These are phyloP conservation scores for Pleurotus tuber-regium DNA, from an alignment of 768 basidiomycete species.

Conservation along the genomic window DNA sequence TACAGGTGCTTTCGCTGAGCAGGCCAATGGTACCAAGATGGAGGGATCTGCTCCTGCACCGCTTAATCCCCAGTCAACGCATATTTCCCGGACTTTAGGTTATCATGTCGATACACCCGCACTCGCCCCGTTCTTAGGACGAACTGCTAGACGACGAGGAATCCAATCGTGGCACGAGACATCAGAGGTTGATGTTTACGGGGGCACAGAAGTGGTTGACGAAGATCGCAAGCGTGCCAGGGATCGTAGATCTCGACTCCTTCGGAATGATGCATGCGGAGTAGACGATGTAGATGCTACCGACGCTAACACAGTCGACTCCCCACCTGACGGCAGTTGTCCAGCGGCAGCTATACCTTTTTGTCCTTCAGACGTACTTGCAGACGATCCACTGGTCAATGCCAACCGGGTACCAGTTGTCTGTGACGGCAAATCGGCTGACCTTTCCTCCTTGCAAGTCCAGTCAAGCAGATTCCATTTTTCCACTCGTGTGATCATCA, in stretches of 20 bases:
- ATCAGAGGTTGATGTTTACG: conserved; percentile 35
- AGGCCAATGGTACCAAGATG: too few relatives aligned
- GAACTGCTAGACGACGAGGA: conserved; percentile 35
- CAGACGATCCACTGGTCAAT: neutral
- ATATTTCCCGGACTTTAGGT: conserved; percentile 42
- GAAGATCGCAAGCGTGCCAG: too few relatives aligned
- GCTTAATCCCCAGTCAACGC: conserved; percentile 12
- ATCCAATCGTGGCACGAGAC: conserved; percentile 41
- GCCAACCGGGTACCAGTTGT: neutral
- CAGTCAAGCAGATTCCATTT: conserved; percentile 39
- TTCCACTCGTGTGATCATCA: conserved; percentile 41
- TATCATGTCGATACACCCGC: conserved; percentile 49
- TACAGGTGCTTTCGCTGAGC: neutral
- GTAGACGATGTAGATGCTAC: neutral
- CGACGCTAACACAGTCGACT: neutral
- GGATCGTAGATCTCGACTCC: too few relatives aligned
- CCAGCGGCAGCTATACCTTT: too few relatives aligned
- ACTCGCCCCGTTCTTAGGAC: conserved; percentile 48
- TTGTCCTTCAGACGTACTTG: neutral
- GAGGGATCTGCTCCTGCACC: neutral
- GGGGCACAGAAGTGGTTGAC: conserved; percentile 13
- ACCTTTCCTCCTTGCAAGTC: neutral
- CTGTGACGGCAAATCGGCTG: too few relatives aligned
- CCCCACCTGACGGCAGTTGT: too few relatives aligned
- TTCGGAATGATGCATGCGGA: conserved; percentile 36